These are phyloP conservation scores for Biscogniauxia sp. DNA, from an alignment of 2,329 filamentous ascomycete genomes.

Conservation along the genomic window DNA sequence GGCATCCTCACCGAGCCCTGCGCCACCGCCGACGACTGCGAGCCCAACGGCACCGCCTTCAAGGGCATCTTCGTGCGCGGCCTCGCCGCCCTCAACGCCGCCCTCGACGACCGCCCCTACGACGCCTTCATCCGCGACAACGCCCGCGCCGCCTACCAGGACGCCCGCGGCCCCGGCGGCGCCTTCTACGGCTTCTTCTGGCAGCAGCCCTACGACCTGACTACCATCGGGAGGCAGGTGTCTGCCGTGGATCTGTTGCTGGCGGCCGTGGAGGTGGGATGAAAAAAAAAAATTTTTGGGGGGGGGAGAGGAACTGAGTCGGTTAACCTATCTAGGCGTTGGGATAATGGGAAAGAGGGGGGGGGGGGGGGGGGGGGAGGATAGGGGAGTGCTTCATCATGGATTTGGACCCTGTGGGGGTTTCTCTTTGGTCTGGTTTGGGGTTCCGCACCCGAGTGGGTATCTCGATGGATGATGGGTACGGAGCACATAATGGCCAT, in stretches of 20 bases:
- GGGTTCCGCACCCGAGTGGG: too few species aligned
- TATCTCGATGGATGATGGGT: too few species aligned
- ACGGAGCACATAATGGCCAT: too few species aligned
- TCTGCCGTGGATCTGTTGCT: constrained; percentile 55
- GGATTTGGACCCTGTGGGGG: too few species aligned
- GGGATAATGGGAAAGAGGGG: too few species aligned
- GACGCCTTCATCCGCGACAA: constrained; percentile 46
- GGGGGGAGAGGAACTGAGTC: too few species aligned
- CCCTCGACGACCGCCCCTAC: constrained; percentile 42
- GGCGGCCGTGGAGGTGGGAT: constrained; percentile 35
- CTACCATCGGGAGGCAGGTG: constrained; percentile 50
- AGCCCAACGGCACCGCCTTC: constrained; percentile 49
- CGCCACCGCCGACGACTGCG: constrained; percentile 32
- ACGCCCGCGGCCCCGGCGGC: constrained; percentile 40
- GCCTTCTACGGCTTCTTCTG: constrained; percentile 48
- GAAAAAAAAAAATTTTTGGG: too few species aligned
- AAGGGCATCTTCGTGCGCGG: constrained; percentile 63
- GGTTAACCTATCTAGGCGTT: too few species aligned
- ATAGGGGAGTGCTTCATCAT: too few species aligned
- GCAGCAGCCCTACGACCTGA: constrained; percentile 47
- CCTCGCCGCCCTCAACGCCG: constrained; percentile 48
- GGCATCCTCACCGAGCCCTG: constrained; percentile 43
- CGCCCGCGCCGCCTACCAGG: constrained; percentile 52
- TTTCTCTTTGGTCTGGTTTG: too few species aligned
- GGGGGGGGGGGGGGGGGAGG: too few species aligned